Evolutionary conservation across 2,329 filamentous ascomycete genomes (phyloP), one percentile per base, ranked within the genome.

Genomic region (Aquanectria penicillioides): DNA sequence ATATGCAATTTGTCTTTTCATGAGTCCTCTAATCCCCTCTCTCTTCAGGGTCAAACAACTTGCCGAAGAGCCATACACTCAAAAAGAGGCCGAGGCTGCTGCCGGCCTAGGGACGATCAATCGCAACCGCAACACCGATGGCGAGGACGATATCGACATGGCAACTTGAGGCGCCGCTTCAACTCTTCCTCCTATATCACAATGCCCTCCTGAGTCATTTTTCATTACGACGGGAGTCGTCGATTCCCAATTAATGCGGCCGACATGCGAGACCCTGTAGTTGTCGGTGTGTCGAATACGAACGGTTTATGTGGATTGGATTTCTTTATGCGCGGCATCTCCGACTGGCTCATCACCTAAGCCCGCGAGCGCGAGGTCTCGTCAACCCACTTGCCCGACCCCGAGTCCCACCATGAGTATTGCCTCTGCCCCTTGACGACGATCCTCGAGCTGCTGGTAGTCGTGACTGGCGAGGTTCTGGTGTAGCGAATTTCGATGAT

Each of bases 1-100:
- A 49, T 60, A 59, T 61, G 17, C 47, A 54, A 44, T 33, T 26
- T 26, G 9, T 37, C 23, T 5, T 11, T 7, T 40, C 13, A 26
- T 26, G 20, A 7, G 6, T 62, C 64, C 67, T 64, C 70, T 72
- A 58, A 69, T n/a, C n/a, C n/a, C n/a, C 57, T 40, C 12, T 37
- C 6, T 34, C 18, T 44, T 58, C 64, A 97, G 94, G 74, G 79
- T 97, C 51, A 93, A 93, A 74, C 85, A 92, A 69, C 80, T 99
- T 59, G 87, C 87, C 63, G 93, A 96, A 71, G 92, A 92, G 69
- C 91, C 93, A 9, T 95, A 97, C 76, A 89, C 89, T 5, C 93
- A 97, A 71, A 91, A 92, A 71, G 87, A 94, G 68, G 92, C 94
- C 26, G 92, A 97, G 72, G 92, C 91, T 13, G 93, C 90, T 0